phyloP scores from a whole-genome alignment of 495 filamentous ascomycete genomes.

The Neurospora sp. region DNA sequence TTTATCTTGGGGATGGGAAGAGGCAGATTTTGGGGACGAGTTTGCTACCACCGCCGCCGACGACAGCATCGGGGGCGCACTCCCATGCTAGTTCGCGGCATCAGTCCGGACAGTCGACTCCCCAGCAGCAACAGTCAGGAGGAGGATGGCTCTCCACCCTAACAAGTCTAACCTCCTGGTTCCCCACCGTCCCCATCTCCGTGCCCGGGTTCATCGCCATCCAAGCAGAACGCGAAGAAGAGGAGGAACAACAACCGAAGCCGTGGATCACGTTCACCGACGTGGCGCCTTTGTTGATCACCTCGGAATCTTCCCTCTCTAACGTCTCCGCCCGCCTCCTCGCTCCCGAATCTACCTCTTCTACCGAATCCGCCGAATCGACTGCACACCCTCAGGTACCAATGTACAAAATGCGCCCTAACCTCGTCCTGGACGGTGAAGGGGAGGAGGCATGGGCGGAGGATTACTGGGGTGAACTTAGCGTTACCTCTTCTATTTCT shows the following conservation, averaged over 20 bases:
- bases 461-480: conserved; percentile 72
- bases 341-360: conserved; percentile 27
- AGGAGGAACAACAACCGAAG: conserved; percentile 3
- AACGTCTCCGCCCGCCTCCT: conserved; percentile 57
- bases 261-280: conserved; percentile 65
- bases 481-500: conserved; percentile 17
- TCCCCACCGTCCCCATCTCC: conserved; percentile 1
- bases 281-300: conserved; percentile 64
- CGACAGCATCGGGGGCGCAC: neutral
- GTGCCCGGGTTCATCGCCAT: conserved; percentile 18
- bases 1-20: conserved; percentile 55
- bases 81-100: neutral
- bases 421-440: conserved; percentile 60
- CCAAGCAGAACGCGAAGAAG: neutral
- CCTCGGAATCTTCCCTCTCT: conserved; percentile 57
- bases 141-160: conserved; percentile 38
- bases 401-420: conserved; percentile 75
- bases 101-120: neutral
- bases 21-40: conserved; percentile 54
- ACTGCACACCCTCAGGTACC: neutral
- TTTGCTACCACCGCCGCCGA: conserved; percentile 22
- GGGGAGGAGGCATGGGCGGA: conserved; percentile 60
- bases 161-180: conserved; percentile 1
- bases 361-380: neutral
- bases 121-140: conserved; percentile 2